Evolutionary conservation across 768 basidiomycete genomes (phyloP).

Genomic region (Leccinum imitatum): DNA sequence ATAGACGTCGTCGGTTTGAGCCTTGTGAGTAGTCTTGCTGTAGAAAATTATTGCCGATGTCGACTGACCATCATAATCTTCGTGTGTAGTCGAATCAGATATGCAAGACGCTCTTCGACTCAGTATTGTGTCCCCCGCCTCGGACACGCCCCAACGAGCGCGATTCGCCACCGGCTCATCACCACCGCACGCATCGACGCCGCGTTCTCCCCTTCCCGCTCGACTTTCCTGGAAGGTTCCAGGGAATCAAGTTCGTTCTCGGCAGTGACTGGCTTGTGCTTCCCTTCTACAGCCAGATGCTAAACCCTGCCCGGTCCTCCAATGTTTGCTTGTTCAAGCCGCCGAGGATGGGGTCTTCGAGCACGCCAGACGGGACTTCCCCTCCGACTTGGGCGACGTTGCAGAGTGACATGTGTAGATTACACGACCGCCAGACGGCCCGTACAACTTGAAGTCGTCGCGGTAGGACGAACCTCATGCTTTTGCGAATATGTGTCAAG

Average conservation of each 20-base stretch:
- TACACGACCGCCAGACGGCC: slow-evolving; percentile 24
- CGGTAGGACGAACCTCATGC: slow-evolving; percentile 29
- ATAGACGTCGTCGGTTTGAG: no score
- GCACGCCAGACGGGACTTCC: no score
- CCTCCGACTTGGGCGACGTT: slow-evolving; percentile 12
- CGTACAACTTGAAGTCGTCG: slow-evolving; percentile 28
- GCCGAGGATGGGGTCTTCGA: no score
- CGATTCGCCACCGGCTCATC: slow-evolving; percentile 12
- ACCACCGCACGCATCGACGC: slow-evolving; percentile 23
- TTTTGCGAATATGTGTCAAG: slow-evolving; percentile 29
- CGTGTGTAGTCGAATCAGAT: slow-evolving; percentile 15
- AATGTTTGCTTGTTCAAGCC: no score
- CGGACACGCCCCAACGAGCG: not conserved
- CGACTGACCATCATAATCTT: not conserved
- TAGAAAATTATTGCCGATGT: no score
- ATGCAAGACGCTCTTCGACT: slow-evolving; percentile 23
- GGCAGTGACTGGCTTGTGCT: slow-evolving; percentile 29
- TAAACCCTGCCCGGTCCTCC: slow-evolving; percentile 19
- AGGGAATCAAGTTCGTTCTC: slow-evolving; percentile 31
- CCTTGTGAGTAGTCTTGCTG: slow-evolving; percentile 17
- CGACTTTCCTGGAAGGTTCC: slow-evolving; percentile 30
- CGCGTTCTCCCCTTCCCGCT: slow-evolving; percentile 29
- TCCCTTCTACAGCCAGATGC: no score
- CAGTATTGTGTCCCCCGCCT: slow-evolving; percentile 29
- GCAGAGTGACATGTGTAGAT: slow-evolving; percentile 32